phyloP scores from a whole-genome alignment of 2,329 filamentous ascomycete species.

The Cladophialophora exuberans region DNA sequence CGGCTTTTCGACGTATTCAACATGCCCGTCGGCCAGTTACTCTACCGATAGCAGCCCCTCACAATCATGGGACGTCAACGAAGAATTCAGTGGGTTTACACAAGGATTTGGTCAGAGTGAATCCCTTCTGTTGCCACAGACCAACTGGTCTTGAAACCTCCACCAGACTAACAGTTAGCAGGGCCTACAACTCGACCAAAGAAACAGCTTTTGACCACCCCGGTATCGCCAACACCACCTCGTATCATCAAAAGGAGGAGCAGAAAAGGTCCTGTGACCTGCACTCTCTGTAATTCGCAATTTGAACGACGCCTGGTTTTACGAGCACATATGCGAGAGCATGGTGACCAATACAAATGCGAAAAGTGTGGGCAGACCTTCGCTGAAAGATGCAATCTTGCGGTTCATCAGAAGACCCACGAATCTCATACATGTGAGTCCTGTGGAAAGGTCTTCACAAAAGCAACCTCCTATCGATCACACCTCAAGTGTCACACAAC shows the following conservation, averaged over 20 bases:
- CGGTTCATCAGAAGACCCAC: conserved; percentile 17
- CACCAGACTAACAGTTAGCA: too few relatives aligned
- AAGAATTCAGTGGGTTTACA: neutral
- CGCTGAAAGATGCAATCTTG: conserved; percentile 8
- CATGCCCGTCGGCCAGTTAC: neutral
- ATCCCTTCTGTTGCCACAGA: too few relatives aligned
- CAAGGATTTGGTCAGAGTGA: neutral
- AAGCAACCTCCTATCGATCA: neutral
- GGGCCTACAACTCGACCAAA: too few relatives aligned
- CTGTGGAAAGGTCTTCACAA: conserved; percentile 16
- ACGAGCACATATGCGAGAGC: conserved; percentile 8
- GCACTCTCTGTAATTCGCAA: neutral
- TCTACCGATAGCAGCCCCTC: neutral
- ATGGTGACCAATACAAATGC: conserved; percentile 12
- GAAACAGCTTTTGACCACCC: too few relatives aligned
- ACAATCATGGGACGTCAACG: neutral
- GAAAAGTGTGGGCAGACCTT: conserved; percentile 11
- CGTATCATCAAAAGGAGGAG: neutral
- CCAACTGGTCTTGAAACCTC: too few relatives aligned
- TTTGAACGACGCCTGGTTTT: conserved; percentile 3
- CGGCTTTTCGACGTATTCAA: neutral
- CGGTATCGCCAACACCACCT: neutral
- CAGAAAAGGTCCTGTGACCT: neutral
- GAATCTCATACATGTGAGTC: conserved; percentile 1
- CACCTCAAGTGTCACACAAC: conserved; percentile 8